Evolutionary conservation across 2,329 filamentous ascomycete genomes (phyloP).

Genomic region (Pseudocercospora vitis): DNA sequence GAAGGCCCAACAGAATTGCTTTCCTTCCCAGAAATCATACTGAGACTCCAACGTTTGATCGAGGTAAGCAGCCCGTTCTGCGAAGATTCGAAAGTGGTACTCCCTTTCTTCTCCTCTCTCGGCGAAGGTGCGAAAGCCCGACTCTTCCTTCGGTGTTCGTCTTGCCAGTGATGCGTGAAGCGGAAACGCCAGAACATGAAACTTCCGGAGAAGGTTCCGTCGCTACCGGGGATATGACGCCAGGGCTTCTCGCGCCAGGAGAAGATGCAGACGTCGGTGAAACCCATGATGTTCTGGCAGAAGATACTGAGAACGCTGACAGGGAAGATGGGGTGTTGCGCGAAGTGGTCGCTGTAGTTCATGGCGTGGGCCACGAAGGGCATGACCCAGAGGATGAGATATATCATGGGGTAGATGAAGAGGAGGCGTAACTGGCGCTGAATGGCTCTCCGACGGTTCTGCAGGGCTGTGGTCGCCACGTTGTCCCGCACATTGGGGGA

Average conservation of each 20-base stretch:
- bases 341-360: slow-evolving; percentile 57
- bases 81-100: slow-evolving; percentile 8
- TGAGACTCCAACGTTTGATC: slow-evolving; percentile 25
- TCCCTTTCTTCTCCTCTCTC: slow-evolving; percentile 1
- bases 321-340: slow-evolving; percentile 55
- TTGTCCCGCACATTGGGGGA: slow-evolving; percentile 14
- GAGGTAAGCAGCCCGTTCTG: slow-evolving; percentile 21
- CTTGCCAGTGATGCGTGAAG: slow-evolving; percentile 12
- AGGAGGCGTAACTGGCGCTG: slow-evolving; percentile 65
- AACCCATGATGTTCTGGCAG: slow-evolving; percentile 64
- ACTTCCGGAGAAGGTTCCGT: slow-evolving; percentile 45
- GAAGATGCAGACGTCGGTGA: slow-evolving; percentile 68
- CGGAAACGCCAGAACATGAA: slow-evolving; percentile 38
- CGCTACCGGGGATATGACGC: slow-evolving; percentile 53
- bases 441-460: slow-evolving; percentile 22
- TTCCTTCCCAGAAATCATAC: slow-evolving; percentile 12
- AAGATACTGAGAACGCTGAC: slow-evolving; percentile 58
- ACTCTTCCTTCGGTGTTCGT: slow-evolving; percentile 20
- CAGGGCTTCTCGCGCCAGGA: slow-evolving; percentile 70
- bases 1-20: slow-evolving; percentile 11
- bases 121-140: slow-evolving; percentile 3
- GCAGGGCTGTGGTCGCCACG: slow-evolving; percentile 20
- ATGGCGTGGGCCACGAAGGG: slow-evolving; percentile 67
- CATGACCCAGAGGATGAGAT: slow-evolving; percentile 69
- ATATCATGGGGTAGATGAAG: slow-evolving; percentile 74